These are phyloP conservation scores for Aureobasidium sp. DNA, from an alignment of 2,329 filamentous ascomycete genomes.

Conservation along the genomic window DNA sequence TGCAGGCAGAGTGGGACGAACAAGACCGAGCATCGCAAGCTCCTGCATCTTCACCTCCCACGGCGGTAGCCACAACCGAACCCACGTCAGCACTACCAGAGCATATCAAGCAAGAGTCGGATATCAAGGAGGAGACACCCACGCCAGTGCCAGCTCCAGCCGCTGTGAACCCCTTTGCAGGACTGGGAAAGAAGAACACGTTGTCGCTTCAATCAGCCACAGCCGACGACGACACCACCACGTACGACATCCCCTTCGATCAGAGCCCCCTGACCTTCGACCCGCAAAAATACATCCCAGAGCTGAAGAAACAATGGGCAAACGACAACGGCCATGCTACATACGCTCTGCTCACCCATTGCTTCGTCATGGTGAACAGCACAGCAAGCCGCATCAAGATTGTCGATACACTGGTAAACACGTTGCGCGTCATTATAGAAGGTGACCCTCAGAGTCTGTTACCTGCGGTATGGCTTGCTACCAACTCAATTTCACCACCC, in stretches of 20 bases:
- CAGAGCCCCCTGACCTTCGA: slow-evolving; percentile 75
- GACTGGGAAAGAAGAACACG: slow-evolving; percentile 42
- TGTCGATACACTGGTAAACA: slow-evolving; percentile 91
- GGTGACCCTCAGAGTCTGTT: slow-evolving; percentile 74
- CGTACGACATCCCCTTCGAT: slow-evolving; percentile 74
- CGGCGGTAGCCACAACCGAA: neutral
- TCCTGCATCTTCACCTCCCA: neutral
- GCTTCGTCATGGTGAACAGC: slow-evolving; percentile 81
- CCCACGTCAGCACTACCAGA: neutral
- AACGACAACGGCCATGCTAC: slow-evolving; percentile 66
- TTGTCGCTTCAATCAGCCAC: slow-evolving; percentile 72
- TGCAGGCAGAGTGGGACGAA: slow-evolving; percentile 79
- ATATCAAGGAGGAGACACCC: neutral
- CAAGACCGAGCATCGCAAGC: slow-evolving; percentile 34
- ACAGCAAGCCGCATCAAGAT: slow-evolving; percentile 96
- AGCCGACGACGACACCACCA: slow-evolving; percentile 64
- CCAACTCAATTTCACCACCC: slow-evolving; percentile 88
- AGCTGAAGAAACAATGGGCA: slow-evolving; percentile 65
- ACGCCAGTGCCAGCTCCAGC: neutral
- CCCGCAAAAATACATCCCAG: slow-evolving; percentile 59
- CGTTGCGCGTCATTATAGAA: slow-evolving; percentile 76
- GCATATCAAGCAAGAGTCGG: slow-evolving; percentile 1
- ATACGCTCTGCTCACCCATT: slow-evolving; percentile 79
- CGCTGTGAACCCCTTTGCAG: slow-evolving; percentile 17
- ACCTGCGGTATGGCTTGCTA: slow-evolving; percentile 85